phyloP scores from a whole-genome alignment of 1,284 basidiomycete genomes.

The Pulveroboletus sp. region DNA sequence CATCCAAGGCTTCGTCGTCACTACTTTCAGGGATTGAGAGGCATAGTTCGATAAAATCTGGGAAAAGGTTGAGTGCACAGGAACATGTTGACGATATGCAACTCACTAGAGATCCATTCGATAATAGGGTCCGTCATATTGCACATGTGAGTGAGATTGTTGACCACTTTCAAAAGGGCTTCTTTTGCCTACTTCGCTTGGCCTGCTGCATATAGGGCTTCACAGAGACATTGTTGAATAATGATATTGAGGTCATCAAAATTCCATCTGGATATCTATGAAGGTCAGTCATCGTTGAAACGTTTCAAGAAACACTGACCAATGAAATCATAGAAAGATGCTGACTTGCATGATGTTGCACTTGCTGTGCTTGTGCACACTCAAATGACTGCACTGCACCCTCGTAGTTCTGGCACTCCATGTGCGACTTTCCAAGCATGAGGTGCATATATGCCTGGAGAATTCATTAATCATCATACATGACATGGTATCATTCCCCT shows the following conservation, averaged over 20 bases:
- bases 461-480: no score
- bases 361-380: background rate
- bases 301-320: background rate
- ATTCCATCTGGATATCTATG: background rate
- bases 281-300: no score
- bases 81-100: no score
- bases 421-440: background rate
- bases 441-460: background rate
- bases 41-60: background rate
- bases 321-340: background rate
- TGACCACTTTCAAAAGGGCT: background rate
- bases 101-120: background rate
- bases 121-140: no score
- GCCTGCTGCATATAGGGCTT: background rate
- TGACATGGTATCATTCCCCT: no score
- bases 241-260: background rate
- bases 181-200: background rate
- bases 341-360: background rate
- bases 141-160: background rate
- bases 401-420: background rate
- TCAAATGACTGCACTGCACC: background rate
- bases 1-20: no score
- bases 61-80: no score
- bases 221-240: background rate
- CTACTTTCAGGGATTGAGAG: background rate